Evolutionary conservation across 352 stramenopile species (phyloP), one percentile per base, ranked within the genome.

Genomic region (Albugo laibachii): DNA sequence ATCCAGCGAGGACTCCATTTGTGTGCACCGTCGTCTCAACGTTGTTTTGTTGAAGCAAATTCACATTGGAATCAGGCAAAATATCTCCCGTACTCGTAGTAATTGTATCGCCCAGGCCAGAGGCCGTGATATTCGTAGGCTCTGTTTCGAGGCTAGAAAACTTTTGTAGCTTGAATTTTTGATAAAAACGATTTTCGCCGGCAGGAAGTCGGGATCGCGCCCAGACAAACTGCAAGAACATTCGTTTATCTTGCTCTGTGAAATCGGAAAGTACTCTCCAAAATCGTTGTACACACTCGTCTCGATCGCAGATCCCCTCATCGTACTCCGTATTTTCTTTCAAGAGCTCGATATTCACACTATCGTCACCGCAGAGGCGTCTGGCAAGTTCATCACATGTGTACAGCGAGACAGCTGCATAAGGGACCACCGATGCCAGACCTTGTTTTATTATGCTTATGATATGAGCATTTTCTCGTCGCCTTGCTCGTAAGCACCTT

Each of bases 111-210:
- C 57, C 56, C 1, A 56, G 54, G 3, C 2, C 38, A 10, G 16
- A 19, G 8, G 8, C 8, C 38, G 8, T 8, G 16, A 24, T 8
- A 24, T 24, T 43, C 8, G 38, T 10, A 24, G 3, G 16, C 8
- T 43, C 38, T 48, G 47, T 24, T 10, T 53, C 54, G 18, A 55
- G 46, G 49, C 54, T 51, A 2, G 54, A 47, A 35, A 83, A 56
- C 1, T 67, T 75, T 56, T 91, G 78, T 48, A 91, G 83, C 45
- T 91, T 91, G 55, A 91, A 88, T 53, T 86, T 86, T 47, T 88
- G 76, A 20, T 79, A 63, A 40, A 91, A 91, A 47, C 83, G 62
- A 15, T 60, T 60, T 0, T 61, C 63, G 1, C 69, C 66, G 2
- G 74, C 50, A 2, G 78, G 78, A 16, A 91, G 49, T 3, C 73